Evolutionary conservation across 805 yeast genomes (phyloP).

Genomic region (Ogataea allantospora): DNA sequence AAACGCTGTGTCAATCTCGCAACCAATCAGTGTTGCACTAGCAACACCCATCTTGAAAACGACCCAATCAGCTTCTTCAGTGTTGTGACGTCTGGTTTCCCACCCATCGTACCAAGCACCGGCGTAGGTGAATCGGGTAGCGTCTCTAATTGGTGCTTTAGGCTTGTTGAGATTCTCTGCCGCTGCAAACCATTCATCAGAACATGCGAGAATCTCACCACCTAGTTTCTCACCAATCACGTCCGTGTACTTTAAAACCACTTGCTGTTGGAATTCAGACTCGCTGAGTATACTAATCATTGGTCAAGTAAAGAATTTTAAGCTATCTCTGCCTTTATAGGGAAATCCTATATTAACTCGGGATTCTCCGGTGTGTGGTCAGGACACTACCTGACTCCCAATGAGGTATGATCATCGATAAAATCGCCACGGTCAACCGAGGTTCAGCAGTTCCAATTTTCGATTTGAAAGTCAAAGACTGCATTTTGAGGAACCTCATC

Average conservation of each 20-base stretch:
- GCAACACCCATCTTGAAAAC: constrained; percentile 79
- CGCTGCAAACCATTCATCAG: constrained; percentile 95
- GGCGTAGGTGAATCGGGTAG: constrained; percentile 70
- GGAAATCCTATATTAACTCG: constrained; percentile 3
- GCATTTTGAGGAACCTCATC: constrained; percentile 21
- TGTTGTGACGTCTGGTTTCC: constrained; percentile 96
- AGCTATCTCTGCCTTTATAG: constrained; percentile 1
- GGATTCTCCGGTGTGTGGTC: constrained; percentile 13
- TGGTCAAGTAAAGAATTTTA: neutral
- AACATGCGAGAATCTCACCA: constrained; percentile 63
- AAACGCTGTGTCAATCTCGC: constrained; percentile 90
- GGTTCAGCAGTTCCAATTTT: constrained; percentile 11
- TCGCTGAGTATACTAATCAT: constrained; percentile 25
- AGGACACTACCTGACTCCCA: constrained; percentile 9
- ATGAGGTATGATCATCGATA: constrained; percentile 17
- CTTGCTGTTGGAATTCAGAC: constrained; percentile 43
- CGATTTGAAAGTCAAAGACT: constrained; percentile 20
- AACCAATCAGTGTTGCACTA: constrained; percentile 73
- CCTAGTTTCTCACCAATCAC: constrained; percentile 85
- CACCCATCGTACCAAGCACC: constrained; percentile 99
- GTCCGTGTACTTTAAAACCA: constrained; percentile 58
- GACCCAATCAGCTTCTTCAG: constrained; percentile 84
- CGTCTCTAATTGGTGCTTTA: constrained; percentile 74
- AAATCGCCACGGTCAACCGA: neutral
- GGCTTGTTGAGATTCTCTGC: constrained; percentile 87